Evolutionary conservation across 495 filamentous ascomycete genomes (phyloP).

Genomic region (Aspergillus sclerotioniger): DNA sequence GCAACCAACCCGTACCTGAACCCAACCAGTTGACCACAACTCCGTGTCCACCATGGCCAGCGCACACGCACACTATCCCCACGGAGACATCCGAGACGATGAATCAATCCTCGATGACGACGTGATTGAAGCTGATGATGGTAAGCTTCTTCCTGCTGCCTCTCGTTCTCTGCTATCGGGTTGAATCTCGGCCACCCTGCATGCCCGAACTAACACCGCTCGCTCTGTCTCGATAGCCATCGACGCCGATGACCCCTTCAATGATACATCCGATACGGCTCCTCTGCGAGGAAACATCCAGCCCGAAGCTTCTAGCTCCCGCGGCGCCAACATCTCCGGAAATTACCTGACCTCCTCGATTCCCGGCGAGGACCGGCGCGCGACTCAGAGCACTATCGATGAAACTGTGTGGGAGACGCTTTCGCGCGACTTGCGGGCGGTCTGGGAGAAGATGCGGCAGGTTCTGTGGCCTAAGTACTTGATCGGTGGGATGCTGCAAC

Average conservation of each 20-base stretch:
- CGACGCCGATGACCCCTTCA: conserved; percentile 89
- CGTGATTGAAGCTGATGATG: conserved; percentile 94
- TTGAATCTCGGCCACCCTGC: not conserved
- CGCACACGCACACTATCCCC: conserved; percentile 37
- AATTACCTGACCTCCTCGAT: conserved; percentile 84
- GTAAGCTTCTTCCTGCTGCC: conserved; percentile 42
- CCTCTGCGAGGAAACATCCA: conserved; percentile 81
- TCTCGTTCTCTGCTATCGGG: not conserved
- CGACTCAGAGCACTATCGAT: conserved; percentile 91
- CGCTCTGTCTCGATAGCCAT: conserved; percentile 51
- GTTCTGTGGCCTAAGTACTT: conserved; percentile 97
- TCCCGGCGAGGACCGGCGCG: conserved; percentile 90
- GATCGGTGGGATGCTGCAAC: conserved; percentile 65
- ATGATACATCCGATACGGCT: conserved; percentile 64
- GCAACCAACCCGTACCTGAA: conserved; percentile 5
- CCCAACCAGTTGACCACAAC: conserved; percentile 12
- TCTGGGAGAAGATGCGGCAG: conserved; percentile 97
- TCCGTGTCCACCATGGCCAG: conserved; percentile 41
- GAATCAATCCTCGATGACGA: conserved; percentile 79
- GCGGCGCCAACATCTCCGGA: conserved; percentile 43
- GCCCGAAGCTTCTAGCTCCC: conserved; percentile 45
- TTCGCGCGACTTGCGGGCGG: conserved; percentile 82
- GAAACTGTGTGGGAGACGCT: conserved; percentile 96
- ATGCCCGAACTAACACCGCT: not conserved
- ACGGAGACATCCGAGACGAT: conserved; percentile 45